Evolutionary conservation across 306 rosid species (phyloP), one percentile per base, ranked within the genome.

Genomic region (Lablab purpureus): DNA sequence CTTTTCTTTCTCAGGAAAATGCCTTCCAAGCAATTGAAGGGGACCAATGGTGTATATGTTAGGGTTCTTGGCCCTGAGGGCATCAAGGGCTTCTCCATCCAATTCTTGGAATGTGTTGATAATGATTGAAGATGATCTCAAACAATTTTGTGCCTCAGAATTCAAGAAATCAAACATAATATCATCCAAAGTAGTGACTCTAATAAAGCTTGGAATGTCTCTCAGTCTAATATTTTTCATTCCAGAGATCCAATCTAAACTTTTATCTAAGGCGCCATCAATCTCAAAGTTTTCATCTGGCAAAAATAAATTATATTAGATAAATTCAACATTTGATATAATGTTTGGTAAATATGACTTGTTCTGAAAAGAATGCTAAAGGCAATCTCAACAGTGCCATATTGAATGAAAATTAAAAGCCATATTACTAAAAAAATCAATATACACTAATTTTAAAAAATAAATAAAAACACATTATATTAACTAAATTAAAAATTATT

Each of bases 161-260:
- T 52, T 37, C 66, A 73, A 19, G 66, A 73, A 73, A 34, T 73
- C 37, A 73, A 73, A 73, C 77, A 73, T 73, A 7, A 54, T 54
- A 73, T 73, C 77, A 36, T 73, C 45, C 17, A 54, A 2, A 36
- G 10, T 9, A 0, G 52, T 73, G 5, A 54, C 5, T 73, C 77
- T 54, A 1, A 73, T 73, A 41, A 73, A 73, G 37, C 52, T 54
- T 14, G 77, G 77, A 54, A 73, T 1, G 23, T 73, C 77, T 54
- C 54, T 73, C 4, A 54, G 66, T 54, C 37, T 36, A 0, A 73
- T 54, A 13, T 73, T 27, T 34, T 73, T 36, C 66, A 54, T 73
- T 37, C 37, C 66, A 8, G 10, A 6, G 1, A 73, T 73, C 77
- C 77, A 73, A 54, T 54, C 18, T 54, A 73, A 21, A 21, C 77